Conservation (phyloP, 257 asterid species). For the Nemophila menziesii region DNA sequence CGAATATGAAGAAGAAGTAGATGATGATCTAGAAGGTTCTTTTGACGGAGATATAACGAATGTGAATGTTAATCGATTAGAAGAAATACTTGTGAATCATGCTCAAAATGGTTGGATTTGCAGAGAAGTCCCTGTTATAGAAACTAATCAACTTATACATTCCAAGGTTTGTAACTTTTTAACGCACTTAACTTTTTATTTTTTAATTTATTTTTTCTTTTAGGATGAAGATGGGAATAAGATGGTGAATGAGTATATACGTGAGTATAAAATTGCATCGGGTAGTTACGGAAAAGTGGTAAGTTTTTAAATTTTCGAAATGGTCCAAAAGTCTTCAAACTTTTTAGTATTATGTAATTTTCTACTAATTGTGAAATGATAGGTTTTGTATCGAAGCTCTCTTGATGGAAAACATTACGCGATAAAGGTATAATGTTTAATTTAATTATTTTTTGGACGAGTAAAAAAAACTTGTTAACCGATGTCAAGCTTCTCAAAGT, state of each 20-base stretch:
- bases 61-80: conserved; percentile 56
- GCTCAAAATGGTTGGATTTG: conserved; percentile 61
- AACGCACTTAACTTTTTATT: neutral
- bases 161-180: conserved; percentile 46
- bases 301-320: neutral
- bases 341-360: conserved; percentile 4
- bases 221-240: conserved; percentile 11
- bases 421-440: conserved; percentile 46
- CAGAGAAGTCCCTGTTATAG: conserved; percentile 87
- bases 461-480: no score
- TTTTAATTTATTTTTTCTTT: neutral
- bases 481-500: no score
- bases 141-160: conserved; percentile 47
- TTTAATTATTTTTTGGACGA: no score
- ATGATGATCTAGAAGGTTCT: no score
- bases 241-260: conserved; percentile 9
- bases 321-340: neutral
- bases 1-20: no score
- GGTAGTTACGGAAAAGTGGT: conserved; percentile 14
- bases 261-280: conserved; percentile 7
- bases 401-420: conserved; percentile 73
- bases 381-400: conserved; percentile 82
- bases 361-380: conserved; percentile 17
- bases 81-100: conserved; percentile 58
- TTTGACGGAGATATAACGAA: conserved; percentile 51